These are phyloP conservation scores for Sugiyamaella lignohabitans DNA, from an alignment of 805 yeast genomes.

Conservation along the genomic window DNA sequence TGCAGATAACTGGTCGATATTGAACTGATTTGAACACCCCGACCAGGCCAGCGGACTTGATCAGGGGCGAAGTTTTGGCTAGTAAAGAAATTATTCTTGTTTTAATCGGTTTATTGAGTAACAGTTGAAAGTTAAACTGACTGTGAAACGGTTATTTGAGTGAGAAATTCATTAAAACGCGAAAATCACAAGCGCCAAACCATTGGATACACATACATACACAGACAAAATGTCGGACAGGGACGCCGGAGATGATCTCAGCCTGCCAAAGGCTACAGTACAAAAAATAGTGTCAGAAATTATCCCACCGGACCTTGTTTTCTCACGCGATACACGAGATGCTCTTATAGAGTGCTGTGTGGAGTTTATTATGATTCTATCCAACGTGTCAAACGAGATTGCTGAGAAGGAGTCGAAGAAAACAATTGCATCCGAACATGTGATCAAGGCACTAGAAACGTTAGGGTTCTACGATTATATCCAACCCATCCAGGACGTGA, in stretches of 20 bases:
- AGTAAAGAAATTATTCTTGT: too few relatives aligned
- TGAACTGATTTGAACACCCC: too few relatives aligned
- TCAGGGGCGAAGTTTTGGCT: too few relatives aligned
- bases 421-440: slow-evolving; percentile 95
- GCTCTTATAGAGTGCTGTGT: slow-evolving; percentile 94
- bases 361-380: slow-evolving; percentile 88
- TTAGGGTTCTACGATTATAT: slow-evolving; percentile 83
- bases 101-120: too few relatives aligned
- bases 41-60: too few relatives aligned
- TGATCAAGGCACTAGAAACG: slow-evolving; percentile 78
- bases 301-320: slow-evolving; percentile 78
- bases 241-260: slow-evolving; percentile 30
- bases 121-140: too few relatives aligned
- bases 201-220: too few relatives aligned
- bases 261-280: slow-evolving; percentile 65
- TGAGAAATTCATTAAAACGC: too few relatives aligned
- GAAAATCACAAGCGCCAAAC: too few relatives aligned
- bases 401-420: slow-evolving; percentile 95
- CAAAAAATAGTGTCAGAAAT: slow-evolving; percentile 91
- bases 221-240: slow-evolving; percentile 13
- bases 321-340: slow-evolving; percentile 89
- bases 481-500: slow-evolving; percentile 69
- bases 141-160: too few relatives aligned
- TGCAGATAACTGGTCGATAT: too few relatives aligned
- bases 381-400: slow-evolving; percentile 90